Conservation (phyloP, 306 rosid species). For the Prunus padus region DNA sequence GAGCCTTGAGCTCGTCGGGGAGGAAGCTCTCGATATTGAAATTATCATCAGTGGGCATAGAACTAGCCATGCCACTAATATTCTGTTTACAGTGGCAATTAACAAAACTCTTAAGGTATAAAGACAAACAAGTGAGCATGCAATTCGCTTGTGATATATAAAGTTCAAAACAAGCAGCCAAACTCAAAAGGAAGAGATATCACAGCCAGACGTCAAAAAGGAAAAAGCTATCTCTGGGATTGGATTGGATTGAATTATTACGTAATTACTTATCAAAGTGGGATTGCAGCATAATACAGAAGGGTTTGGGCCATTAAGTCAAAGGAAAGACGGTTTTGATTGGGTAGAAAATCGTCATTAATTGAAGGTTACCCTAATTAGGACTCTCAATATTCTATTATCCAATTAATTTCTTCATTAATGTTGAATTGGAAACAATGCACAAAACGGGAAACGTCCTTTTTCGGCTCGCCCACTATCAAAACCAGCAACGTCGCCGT, state of each 20-base stretch:
- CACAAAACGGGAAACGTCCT: constrained; percentile 1
- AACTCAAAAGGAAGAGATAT: background rate
- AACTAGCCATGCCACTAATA: constrained; percentile 46
- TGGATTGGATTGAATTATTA: constrained; percentile 8
- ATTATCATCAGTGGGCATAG: constrained; percentile 52
- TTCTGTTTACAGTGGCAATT: constrained; percentile 33
- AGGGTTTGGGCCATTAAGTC: background rate
- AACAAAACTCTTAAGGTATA: background rate
- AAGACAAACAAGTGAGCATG: background rate
- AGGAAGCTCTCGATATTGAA: constrained; percentile 17
- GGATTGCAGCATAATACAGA: background rate
- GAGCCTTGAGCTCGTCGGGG: constrained; percentile 37
- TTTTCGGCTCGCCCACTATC: background rate
- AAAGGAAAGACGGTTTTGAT: background rate
- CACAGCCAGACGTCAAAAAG: constrained; percentile 19
- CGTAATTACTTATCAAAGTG: background rate
- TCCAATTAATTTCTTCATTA: constrained; percentile 7
- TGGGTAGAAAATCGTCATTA: constrained; percentile 24
- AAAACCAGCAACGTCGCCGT: constrained; percentile 10
- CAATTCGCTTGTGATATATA: background rate
- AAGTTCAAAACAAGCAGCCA: background rate
- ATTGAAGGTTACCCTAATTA: constrained; percentile 2
- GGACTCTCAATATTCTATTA: constrained; percentile 20
- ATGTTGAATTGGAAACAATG: constrained; percentile 8
- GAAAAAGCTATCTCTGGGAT: constrained; percentile 20